Percentiles rank a stretch among this genome's conserved stretches.
These are phyloP conservation scores for Mucor mucedo DNA, from an alignment of 371 early-diverging fungal genomes.

Conservation along the genomic window DNA sequence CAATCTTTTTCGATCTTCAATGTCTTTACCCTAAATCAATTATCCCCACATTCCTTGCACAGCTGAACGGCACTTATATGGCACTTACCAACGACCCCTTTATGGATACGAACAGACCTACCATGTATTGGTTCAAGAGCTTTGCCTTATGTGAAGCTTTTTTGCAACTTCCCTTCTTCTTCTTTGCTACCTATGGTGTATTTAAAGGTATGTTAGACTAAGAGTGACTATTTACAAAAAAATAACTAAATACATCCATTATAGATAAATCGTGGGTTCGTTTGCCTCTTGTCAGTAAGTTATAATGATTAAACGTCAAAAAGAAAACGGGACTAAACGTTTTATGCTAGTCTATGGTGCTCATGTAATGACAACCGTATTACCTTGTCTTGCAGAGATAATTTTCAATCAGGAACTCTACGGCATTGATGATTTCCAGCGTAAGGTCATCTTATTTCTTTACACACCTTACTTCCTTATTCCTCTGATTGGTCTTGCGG, in stretches of 20 bases:
- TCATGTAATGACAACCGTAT: constrained; percentile 30
- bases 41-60: constrained; percentile 14
- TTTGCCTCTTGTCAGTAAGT: constrained; percentile 31
- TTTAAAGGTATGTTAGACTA: constrained; percentile 19
- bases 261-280: constrained; percentile 30
- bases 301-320: no score
- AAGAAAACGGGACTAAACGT: no score
- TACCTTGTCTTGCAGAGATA: constrained; percentile 25
- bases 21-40: constrained; percentile 21
- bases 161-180: constrained; percentile 32
- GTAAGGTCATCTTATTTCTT: constrained; percentile 13
- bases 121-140: constrained; percentile 26
- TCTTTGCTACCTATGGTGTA: constrained; percentile 29
- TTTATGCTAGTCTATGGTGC: constrained; percentile 25
- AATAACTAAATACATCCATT: no score
- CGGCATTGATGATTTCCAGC: constrained; percentile 13
- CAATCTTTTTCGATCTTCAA: constrained; percentile 26
- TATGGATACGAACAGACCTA: constrained; percentile 16
- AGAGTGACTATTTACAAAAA: no score
- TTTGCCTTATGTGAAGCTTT: constrained; percentile 32
- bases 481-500: constrained; percentile 21
- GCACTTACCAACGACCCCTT: constrained; percentile 20
- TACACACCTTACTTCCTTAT: constrained; percentile 29
- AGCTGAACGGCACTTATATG: constrained; percentile 16
- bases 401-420: constrained; percentile 2